A percentile compares a stretch with the other conserved stretches of the same genome.
These are phyloP conservation scores for Alternaria conjuncta DNA, from an alignment of 2,329 filamentous ascomycete species.

Conservation along the genomic window DNA sequence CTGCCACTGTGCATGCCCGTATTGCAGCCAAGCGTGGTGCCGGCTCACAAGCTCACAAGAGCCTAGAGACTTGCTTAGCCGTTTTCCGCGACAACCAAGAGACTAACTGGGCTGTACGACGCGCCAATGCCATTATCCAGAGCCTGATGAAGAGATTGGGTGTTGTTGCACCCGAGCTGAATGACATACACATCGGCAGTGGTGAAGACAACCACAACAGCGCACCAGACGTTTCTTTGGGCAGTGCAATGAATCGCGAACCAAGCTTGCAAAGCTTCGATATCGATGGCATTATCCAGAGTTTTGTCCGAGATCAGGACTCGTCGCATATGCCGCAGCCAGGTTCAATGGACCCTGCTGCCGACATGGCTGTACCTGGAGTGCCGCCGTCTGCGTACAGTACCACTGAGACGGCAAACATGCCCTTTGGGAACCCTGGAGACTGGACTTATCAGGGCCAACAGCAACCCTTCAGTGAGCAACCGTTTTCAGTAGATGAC, in stretches of 20 bases:
- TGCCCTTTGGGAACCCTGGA: constrained; percentile 16
- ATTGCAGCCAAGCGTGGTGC: constrained; percentile 54
- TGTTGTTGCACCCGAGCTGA: constrained; percentile 19
- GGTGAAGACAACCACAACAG: constrained; percentile 1
- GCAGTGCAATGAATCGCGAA: constrained; percentile 18
- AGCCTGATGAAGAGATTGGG: constrained; percentile 56
- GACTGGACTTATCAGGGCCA: constrained; percentile 16
- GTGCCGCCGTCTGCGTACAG: neutral
- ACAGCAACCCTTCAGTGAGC: constrained; percentile 21
- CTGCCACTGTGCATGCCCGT: constrained; percentile 60
- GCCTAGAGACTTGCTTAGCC: constrained; percentile 53
- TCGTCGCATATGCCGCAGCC: neutral
- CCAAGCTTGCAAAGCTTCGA: constrained; percentile 45
- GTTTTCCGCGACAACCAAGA: constrained; percentile 59
- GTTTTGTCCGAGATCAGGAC: constrained; percentile 44
- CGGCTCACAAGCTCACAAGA: constrained; percentile 47
- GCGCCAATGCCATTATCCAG: constrained; percentile 55
- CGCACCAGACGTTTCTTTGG: constrained; percentile 10
- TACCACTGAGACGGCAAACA: neutral
- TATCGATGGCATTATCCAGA: constrained; percentile 53
- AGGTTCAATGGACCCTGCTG: neutral
- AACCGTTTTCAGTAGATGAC: constrained; percentile 28
- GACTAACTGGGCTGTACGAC: constrained; percentile 58
- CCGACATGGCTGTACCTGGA: neutral
- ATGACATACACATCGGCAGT: constrained; percentile 26